phyloP scores from a whole-genome alignment of 306 rosid species.

The Rosa chinensis region DNA sequence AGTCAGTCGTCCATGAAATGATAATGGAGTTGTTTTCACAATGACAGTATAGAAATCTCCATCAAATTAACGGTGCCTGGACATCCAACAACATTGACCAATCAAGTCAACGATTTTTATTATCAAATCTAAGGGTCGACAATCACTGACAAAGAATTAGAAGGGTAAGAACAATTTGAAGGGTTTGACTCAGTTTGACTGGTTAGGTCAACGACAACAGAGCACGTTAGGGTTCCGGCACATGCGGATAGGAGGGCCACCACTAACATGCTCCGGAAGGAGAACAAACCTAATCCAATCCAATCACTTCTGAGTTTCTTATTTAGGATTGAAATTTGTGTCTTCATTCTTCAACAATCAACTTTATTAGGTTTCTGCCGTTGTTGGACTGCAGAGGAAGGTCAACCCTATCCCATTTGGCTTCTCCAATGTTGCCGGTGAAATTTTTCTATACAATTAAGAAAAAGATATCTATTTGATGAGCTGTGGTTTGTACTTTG shows the following conservation, averaged over 20 bases:
- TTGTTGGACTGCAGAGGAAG: background rate
- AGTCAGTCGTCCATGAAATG: background rate
- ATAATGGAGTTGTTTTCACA: background rate
- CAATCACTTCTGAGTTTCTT: background rate
- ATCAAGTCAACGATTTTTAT: background rate
- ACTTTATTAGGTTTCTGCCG: slow-evolving; percentile 7
- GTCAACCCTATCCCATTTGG: slow-evolving; percentile 1
- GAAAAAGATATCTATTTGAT: background rate
- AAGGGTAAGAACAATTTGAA: background rate
- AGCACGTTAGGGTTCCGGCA: background rate
- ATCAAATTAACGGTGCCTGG: background rate
- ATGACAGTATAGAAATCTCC: background rate
- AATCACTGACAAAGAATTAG: background rate
- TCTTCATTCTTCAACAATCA: background rate
- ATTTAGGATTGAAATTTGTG: background rate
- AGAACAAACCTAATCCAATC: background rate
- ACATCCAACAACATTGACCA: background rate
- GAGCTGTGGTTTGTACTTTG: background rate
- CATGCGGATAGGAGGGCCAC: slow-evolving; percentile 1
- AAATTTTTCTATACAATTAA: background rate
- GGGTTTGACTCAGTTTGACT: background rate
- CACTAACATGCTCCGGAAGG: background rate
- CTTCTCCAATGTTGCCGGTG: background rate
- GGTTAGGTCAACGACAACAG: background rate
- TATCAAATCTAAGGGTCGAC: background rate